Evolutionary conservation across 1,284 basidiomycete species (phyloP), one percentile per base, ranked within the genome.

Genomic region (Marasmius fiardii): DNA sequence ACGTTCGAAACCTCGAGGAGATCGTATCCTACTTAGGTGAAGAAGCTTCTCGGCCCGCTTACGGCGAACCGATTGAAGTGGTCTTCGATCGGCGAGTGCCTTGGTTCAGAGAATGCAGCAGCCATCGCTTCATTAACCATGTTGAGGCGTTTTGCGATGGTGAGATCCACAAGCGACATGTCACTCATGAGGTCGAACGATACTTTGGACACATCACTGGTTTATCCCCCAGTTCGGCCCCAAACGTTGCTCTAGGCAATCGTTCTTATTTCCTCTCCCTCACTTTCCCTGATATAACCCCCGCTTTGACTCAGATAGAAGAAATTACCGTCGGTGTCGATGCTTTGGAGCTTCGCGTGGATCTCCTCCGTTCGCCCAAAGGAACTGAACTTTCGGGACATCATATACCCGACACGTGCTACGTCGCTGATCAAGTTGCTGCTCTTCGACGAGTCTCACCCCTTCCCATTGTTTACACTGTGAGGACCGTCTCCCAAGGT

Each of bases 151-250:
- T 71, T 16, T 63, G 61, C 3, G 65, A 64, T 7, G 59, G 51
- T 52, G 60, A 53, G 54, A 49, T 56, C 10, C 54, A 67, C 37
- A 65, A 64, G 33, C 39, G 51, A 16, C 54, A 52, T 51, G 34
- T 58, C 21, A 51, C 54, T 6, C 51, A 55, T 31, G 85, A 90
- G 61, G 77, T 87, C n/a, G 67, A 71, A 54, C 75, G 90, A 26
- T 98, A 95, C 82, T 98, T 98, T 82, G 79, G 80, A 33, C 95
- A 98, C 68, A 81, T 98, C 62, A 89, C 91, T 1, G 93, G 93
- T 0, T 73, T 83, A 49, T 74, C 78, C 35, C 81, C 85, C 3
- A 95, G 94, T 65, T 72, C 87, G 12, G 76, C 82, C 6, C 74
- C 81, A 0, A 85, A 84, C 63, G 71, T 92, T 14, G 72, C 69